These are phyloP conservation scores for Nitzschia putrida DNA, from an alignment of 108 stramenopile species.

Conservation along the genomic window DNA sequence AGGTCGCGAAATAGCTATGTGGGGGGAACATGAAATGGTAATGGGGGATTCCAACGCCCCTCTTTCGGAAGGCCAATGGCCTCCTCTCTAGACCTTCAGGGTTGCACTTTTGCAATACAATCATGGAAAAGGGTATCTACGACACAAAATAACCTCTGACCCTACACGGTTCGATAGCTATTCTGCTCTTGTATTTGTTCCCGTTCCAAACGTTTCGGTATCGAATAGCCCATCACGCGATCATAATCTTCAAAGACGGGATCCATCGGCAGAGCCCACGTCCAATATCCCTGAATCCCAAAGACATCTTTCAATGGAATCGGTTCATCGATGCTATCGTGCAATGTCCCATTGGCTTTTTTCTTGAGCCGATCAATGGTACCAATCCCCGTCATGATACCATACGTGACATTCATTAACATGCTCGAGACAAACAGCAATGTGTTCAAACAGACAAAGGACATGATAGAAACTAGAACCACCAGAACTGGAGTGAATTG, in stretches of 20 bases:
- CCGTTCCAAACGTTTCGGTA: conserved; percentile 58
- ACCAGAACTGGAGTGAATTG: conserved; percentile 56
- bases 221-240: conserved; percentile 78
- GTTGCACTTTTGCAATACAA: too few species aligned
- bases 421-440: conserved; percentile 77
- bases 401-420: conserved; percentile 81
- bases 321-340: conserved; percentile 68
- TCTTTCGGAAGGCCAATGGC: too few species aligned
- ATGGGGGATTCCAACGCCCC: too few species aligned
- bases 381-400: conserved; percentile 85
- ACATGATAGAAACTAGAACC: conserved; percentile 69
- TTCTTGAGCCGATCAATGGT: conserved; percentile 89
- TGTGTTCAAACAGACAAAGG: conserved; percentile 59
- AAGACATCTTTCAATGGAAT: conserved; percentile 71
- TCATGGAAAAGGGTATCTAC: too few species aligned
- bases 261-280: conserved; percentile 74
- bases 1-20: too few species aligned
- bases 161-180: not conserved
- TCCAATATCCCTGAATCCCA: conserved; percentile 73
- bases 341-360: conserved; percentile 66
- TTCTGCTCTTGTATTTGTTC: conserved; percentile 41
- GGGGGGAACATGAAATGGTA: too few species aligned
- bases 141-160: too few species aligned
- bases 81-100: too few species aligned
- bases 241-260: conserved; percentile 82